Evolutionary conservation across 495 filamentous ascomycete genomes (phyloP).

Genomic region (Penicillium nucicola): DNA sequence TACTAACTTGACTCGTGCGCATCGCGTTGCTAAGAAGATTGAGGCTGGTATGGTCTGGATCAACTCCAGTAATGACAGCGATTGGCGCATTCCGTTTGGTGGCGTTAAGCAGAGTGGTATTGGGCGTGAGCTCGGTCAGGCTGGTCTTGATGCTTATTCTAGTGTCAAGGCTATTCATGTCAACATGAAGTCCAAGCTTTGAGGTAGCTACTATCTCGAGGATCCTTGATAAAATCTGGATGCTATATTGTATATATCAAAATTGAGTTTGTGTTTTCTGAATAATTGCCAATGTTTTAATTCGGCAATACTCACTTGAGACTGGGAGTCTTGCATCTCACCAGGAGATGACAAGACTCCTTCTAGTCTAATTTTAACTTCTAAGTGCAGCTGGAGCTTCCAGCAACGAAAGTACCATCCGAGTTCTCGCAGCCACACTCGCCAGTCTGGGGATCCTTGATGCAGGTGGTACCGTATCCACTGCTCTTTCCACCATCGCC

Average conservation of each 20-base stretch:
- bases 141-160: constrained; percentile 73
- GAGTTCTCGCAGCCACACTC: constrained; percentile 38
- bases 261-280: neutral
- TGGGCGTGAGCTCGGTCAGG: constrained; percentile 80
- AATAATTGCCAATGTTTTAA: no score
- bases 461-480: constrained; percentile 30
- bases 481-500: constrained; percentile 21
- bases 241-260: neutral
- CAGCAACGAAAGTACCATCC: constrained; percentile 32
- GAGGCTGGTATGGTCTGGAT: constrained; percentile 54
- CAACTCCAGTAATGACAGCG: constrained; percentile 66
- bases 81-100: constrained; percentile 76
- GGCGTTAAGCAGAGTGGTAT: constrained; percentile 93
- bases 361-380: no score
- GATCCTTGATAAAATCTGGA: neutral
- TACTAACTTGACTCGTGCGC: constrained; percentile 41
- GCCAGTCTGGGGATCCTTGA: constrained; percentile 30
- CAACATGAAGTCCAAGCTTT: constrained; percentile 46
- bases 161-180: constrained; percentile 75
- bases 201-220: neutral
- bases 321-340: neutral
- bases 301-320: no score
- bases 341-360: neutral
- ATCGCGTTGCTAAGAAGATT: constrained; percentile 47
- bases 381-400: constrained; percentile 25